Evolutionary conservation across 768 basidiomycete species (phyloP), one percentile per base, ranked within the genome.

Genomic region (Harrya chromipes): DNA sequence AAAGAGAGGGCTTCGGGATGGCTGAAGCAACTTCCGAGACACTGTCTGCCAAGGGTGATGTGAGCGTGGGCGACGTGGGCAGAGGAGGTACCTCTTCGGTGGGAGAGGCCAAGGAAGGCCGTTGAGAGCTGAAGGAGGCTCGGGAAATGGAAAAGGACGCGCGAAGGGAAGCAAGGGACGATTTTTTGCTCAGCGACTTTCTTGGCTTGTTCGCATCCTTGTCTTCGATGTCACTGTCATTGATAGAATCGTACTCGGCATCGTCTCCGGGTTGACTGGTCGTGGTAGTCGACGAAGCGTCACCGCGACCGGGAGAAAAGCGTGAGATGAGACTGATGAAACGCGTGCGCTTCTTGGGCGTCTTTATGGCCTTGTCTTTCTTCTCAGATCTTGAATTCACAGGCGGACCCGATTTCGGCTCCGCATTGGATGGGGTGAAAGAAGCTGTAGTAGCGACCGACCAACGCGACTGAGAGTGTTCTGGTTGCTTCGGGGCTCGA

Each of bases 251-350:
- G 23, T 55, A 60, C 1, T 63, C 65, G 4, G 33, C 34, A 6
- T 56, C 53, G 4, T 46, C 51, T 5, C 17, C 38, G 0, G 56
- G 31, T 9, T 23, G 51, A 5, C 34, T 42, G 8, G 51, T 52
- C 2, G 40, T 40, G 7, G 52, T 48, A 0, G 49, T 19, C 5
- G 61, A 43, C 4, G 60, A 43, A 4, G 40, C 6, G 4, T 69
- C 66, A 13, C 19, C 31, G n/a, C 68, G 67, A 21, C 65, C 54
- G 0, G 66, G 67, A 1, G 67, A 69, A 4, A 67, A 23, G 4
- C 63, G 66, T 0, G 66, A 68, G 9, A 67, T 66, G 36, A 67
- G 61, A 39, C 58, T 66, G 31, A 69, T 63, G 44, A 67, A 67
- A 11, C 68, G 68, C 0, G 63, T n/a, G 6, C 66, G 66, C 38